Evolutionary conservation across 129 eudicot species (phyloP).

Genomic region (sunflower (Helianthus annuus)): HanXRQr2.0-SUNRISE NC_035439.2:79777209-79777708

Average conservation of each 20-base stretch:
- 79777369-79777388: background rate
- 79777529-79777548: background rate
- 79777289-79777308: background rate
- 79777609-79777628: background rate
- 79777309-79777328: no score
- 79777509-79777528: background rate
- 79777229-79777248: background rate
- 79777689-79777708: slow-evolving; percentile 60
- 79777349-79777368: background rate
- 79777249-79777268: background rate
- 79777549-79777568: background rate
- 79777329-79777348: background rate
- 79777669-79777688: slow-evolving; percentile 58
- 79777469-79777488: background rate
- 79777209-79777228: background rate
- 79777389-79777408: background rate
- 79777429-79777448: background rate
- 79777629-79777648: background rate
- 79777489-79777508: background rate
- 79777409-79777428: background rate
- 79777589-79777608: background rate
- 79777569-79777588: background rate
- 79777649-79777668: background rate
- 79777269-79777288: background rate
- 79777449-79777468: background rate